A percentile compares a stretch with the other conserved stretches of the same genome.
These are phyloP conservation scores for Skeletonema grethae DNA, from an alignment of 108 stramenopile species.

Conservation along the genomic window DNA sequence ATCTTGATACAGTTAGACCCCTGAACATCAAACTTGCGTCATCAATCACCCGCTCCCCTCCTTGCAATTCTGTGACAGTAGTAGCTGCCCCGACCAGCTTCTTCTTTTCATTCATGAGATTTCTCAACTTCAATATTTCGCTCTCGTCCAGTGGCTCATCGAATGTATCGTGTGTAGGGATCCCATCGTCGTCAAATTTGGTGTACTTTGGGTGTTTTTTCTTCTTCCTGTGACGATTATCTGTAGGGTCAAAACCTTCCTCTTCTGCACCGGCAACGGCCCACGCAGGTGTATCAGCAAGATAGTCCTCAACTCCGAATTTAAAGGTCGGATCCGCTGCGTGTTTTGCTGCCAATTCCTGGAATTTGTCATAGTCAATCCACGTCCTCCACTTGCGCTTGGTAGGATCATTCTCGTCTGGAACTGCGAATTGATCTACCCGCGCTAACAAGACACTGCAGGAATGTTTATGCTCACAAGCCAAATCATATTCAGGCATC, in stretches of 20 bases:
- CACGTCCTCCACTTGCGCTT: constrained; percentile 92
- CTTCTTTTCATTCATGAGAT: constrained; percentile 72
- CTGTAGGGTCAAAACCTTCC: constrained; percentile 95
- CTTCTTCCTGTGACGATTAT: constrained; percentile 81
- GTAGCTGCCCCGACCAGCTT: constrained; percentile 64
- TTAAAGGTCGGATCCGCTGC: constrained; percentile 64
- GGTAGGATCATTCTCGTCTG: constrained; percentile 58
- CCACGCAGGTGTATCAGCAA: constrained; percentile 89
- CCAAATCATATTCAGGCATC: constrained; percentile 84
- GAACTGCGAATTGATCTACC: constrained; percentile 82
- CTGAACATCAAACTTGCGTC: constrained; percentile 91
- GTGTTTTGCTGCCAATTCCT: constrained; percentile 66
- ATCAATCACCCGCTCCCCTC: constrained; percentile 72
- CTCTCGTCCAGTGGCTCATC: constrained; percentile 50
- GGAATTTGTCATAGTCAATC: constrained; percentile 95
- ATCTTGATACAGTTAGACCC: constrained; percentile 37
- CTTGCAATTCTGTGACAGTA: constrained; percentile 72
- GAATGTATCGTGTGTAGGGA: constrained; percentile 85
- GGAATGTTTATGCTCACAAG: constrained; percentile 96
- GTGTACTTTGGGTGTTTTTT: constrained; percentile 83
- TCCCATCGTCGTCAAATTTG: constrained; percentile 66
- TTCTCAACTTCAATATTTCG: constrained; percentile 55
- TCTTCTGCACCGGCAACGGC: constrained; percentile 90
- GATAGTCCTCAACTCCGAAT: constrained; percentile 87
- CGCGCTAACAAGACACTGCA: constrained; percentile 91